Percentiles rank a stretch among this genome's conserved stretches.
Conservation (phyloP, 192 early-diverging fungal genomes). For the Coemansia sp. region DNA sequence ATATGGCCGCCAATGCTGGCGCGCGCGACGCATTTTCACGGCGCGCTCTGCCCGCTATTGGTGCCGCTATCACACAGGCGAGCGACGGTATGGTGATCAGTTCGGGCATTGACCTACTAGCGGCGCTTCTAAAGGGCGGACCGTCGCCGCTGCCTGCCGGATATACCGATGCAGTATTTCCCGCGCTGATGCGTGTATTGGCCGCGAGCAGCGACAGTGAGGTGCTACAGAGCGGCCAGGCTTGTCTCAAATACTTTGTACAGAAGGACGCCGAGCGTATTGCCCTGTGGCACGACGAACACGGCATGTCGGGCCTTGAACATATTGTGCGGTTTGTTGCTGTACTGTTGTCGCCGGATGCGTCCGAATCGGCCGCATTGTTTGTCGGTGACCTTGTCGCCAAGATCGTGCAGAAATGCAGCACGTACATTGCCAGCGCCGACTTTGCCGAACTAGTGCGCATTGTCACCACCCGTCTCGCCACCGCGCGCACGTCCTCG, state of each 20-base stretch:
- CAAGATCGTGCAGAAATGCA: constrained; percentile 78
- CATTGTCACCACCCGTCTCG: constrained; percentile 68
- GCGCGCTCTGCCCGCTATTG: constrained; percentile 69
- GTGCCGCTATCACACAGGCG: constrained; percentile 53
- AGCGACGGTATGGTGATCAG: constrained; percentile 32
- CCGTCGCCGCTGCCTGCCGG: constrained; percentile 68
- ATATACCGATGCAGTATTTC: constrained; percentile 75
- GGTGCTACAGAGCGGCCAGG: constrained; percentile 85
- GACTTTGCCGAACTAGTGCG: constrained; percentile 71
- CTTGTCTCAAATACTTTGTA: constrained; percentile 76
- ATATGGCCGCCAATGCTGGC: constrained; percentile 63
- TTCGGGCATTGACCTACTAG: constrained; percentile 67
- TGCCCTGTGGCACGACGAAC: constrained; percentile 62
- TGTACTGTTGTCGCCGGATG: constrained; percentile 67
- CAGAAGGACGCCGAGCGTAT: constrained; percentile 71
- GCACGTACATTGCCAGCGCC: constrained; percentile 14
- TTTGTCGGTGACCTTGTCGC: constrained; percentile 89
- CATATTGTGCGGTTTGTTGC: constrained; percentile 78
- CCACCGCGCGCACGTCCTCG: constrained; percentile 66
- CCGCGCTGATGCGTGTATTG: constrained; percentile 71
- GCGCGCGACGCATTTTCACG: constrained; percentile 65
- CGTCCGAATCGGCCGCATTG: constrained; percentile 73
- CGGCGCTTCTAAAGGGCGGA: constrained; percentile 64
- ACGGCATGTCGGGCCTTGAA: constrained; percentile 63
- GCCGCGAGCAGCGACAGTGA: constrained; percentile 65